Percentiles rank a stretch among this genome's conserved stretches.
Evolutionary conservation across 768 basidiomycete genomes (phyloP).

Genomic region (Suillus luteus): DNA sequence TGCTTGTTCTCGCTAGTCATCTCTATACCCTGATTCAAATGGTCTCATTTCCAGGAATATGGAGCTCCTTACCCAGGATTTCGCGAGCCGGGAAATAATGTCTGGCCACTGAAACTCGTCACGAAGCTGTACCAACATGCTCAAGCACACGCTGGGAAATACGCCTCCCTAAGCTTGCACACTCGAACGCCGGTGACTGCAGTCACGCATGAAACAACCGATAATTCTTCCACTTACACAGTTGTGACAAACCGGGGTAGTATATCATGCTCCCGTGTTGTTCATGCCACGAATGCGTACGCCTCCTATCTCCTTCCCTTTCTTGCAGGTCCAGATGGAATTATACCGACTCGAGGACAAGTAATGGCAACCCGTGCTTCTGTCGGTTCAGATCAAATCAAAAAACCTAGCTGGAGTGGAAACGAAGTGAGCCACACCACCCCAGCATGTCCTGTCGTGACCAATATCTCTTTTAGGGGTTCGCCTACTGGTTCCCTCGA

Average conservation of each 20-base stretch:
- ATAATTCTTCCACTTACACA: conserved; percentile 22
- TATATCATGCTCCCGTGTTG: conserved; percentile 59
- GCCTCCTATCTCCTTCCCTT: conserved; percentile 76
- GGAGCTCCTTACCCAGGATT: conserved; percentile 53
- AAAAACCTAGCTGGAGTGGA: conserved; percentile 48
- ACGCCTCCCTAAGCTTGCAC: conserved; percentile 56
- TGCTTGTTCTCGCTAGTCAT: conserved; percentile 28
- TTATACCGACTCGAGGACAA: conserved; percentile 77
- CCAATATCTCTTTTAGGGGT: conserved; percentile 34
- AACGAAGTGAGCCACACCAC: conserved; percentile 30
- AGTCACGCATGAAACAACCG: conserved; percentile 25
- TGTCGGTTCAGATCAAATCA: conserved; percentile 41
- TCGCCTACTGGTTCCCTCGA: conserved; percentile 86
- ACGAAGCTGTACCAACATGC: conserved; percentile 59
- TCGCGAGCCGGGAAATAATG: conserved; percentile 56
- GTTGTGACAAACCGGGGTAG: conserved; percentile 68
- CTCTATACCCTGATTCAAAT: neutral
- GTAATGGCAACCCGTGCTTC: conserved; percentile 49
- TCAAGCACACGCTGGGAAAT: conserved; percentile 23
- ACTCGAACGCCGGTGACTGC: conserved; percentile 72
- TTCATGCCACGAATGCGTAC: conserved; percentile 90
- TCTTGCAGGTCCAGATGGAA: conserved; percentile 47
- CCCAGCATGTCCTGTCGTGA: neutral
- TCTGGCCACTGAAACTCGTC: conserved; percentile 85
- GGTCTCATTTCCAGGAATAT: conserved; percentile 22